Evolutionary conservation across 768 basidiomycete genomes (phyloP).

Genomic region (Agaricus bisporus): DNA sequence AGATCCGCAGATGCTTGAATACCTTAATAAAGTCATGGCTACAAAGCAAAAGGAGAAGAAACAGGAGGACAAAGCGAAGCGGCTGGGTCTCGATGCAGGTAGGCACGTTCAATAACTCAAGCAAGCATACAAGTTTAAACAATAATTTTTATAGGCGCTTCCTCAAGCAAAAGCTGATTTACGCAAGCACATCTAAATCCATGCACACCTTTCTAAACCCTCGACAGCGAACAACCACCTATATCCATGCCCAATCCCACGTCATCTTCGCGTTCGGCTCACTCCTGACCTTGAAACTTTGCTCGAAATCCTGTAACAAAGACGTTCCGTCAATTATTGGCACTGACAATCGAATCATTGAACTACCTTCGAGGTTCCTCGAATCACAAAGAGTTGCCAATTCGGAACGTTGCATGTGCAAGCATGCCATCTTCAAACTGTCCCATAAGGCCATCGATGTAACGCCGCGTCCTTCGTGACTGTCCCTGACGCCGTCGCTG

Average conservation of each 20-base stretch:
- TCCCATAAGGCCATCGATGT: constrained; percentile 83
- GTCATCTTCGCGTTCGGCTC: not conserved
- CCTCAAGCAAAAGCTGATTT: not conserved
- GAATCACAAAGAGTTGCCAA: constrained; percentile 67
- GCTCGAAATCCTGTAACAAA: constrained; percentile 1
- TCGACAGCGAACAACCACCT: not conserved
- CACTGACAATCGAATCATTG: not conserved
- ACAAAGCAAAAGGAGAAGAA: constrained; percentile 17
- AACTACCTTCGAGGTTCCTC: constrained; percentile 58
- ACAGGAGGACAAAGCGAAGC: constrained; percentile 13
- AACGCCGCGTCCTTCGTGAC: constrained; percentile 52
- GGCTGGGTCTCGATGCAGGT: constrained; percentile 15
- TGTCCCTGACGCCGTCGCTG: constrained; percentile 62
- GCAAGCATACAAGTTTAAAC: not conserved
- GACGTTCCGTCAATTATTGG: not conserved
- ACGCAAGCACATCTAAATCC: not conserved
- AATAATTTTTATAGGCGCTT: constrained; percentile 3
- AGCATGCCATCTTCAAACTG: constrained; percentile 73
- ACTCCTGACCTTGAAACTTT: not conserved
- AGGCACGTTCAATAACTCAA: not conserved
- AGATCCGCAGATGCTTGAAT: constrained; percentile 23
- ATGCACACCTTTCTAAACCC: not conserved
- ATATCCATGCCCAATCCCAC: not conserved
- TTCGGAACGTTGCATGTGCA: constrained; percentile 76
- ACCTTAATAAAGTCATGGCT: constrained; percentile 16